Evolutionary conservation across 2,329 filamentous ascomycete genomes (phyloP).

Genomic region (Botrytis medusae): DNA sequence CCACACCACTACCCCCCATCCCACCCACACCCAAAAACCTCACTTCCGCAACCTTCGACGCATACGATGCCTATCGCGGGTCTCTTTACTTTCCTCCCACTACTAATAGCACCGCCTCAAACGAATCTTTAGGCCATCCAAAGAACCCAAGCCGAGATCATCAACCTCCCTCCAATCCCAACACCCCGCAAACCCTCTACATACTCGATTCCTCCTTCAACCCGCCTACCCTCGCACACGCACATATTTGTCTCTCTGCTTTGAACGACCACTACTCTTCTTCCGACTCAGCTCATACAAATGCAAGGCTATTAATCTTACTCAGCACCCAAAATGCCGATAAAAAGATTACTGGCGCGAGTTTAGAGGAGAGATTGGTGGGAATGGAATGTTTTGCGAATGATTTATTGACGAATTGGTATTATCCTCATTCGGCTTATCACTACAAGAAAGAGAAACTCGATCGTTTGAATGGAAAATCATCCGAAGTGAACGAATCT

Average conservation of each 20-base stretch:
- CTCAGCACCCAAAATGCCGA: constrained; percentile 66
- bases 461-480: neutral
- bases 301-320: constrained; percentile 53
- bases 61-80: neutral
- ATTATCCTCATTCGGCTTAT: constrained; percentile 38
- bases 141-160: neutral
- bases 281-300: constrained; percentile 29
- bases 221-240: constrained; percentile 63
- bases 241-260: constrained; percentile 55
- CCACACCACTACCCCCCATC: constrained; percentile 31
- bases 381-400: constrained; percentile 71
- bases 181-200: constrained; percentile 46
- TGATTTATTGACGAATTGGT: constrained; percentile 45
- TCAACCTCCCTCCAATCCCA: constrained; percentile 22
- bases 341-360: constrained; percentile 64
- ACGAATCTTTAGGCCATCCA: neutral
- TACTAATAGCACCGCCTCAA: neutral
- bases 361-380: constrained; percentile 64
- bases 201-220: constrained; percentile 70
- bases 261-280: constrained; percentile 24
- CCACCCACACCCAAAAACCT: constrained; percentile 44
- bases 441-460: constrained; percentile 15
- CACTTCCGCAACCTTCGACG: neutral
- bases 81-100: neutral
- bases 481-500: neutral